Percentiles rank a stretch among this genome's conserved stretches.
These are phyloP conservation scores for Alternaria novae-zelandiae DNA, from an alignment of 2,329 filamentous ascomycete species.

Conservation along the genomic window DNA sequence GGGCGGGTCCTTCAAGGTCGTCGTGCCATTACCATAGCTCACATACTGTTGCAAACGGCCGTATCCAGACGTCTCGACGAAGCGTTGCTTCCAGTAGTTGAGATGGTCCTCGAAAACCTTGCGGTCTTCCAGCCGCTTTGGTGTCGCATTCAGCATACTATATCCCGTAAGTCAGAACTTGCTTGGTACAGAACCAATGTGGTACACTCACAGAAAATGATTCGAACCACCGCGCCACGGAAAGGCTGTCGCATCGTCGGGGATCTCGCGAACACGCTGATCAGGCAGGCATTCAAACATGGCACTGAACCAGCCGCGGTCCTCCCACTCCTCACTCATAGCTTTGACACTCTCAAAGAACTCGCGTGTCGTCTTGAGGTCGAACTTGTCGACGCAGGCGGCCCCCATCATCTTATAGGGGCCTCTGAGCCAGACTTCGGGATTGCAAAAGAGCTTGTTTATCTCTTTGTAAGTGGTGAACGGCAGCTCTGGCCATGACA, in stretches of 20 bases:
- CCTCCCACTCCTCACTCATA: constrained; percentile 9
- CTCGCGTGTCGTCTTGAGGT: constrained; percentile 8
- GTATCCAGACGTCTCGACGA: constrained; percentile 2
- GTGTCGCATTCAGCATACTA: constrained; percentile 9
- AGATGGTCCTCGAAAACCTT: constrained; percentile 4
- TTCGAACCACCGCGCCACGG: constrained; percentile 8
- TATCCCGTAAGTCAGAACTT: not conserved
- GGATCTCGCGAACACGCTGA: constrained; percentile 5
- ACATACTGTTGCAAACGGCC: constrained; percentile 9
- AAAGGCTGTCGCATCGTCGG: constrained; percentile 5
- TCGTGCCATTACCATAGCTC: constrained; percentile 5
- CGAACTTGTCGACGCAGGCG: not conserved
- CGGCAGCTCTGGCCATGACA: constrained; percentile 9
- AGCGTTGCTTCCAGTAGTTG: constrained; percentile 8
- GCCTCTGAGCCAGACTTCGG: not conserved
- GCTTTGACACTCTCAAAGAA: constrained; percentile 11
- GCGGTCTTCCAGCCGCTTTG: constrained; percentile 4
- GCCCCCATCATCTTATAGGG: constrained; percentile 10
- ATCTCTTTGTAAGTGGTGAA: constrained; percentile 11
- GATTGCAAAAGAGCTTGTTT: constrained; percentile 8
- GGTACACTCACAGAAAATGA: constrained; percentile 2
- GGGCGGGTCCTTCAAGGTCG: constrained; percentile 1
- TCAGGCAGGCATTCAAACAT: constrained; percentile 11
- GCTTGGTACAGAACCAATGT: not conserved
- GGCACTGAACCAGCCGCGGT: constrained; percentile 10